Percentiles rank a stretch among this genome's conserved stretches.
phyloP scores from a whole-genome alignment of 169 alveolate species.

The Plasmodium chabaudi region DNA sequence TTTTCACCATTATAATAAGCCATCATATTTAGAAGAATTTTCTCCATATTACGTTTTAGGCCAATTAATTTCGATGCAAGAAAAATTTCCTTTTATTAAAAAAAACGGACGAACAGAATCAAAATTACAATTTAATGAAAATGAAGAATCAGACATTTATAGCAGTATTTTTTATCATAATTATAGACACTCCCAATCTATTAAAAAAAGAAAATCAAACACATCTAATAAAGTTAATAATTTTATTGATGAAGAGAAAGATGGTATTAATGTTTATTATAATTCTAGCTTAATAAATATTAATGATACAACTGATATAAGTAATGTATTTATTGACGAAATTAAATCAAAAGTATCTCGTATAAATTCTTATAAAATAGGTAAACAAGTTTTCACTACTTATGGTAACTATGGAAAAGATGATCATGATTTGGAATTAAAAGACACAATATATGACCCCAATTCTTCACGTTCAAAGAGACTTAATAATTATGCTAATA shows the following conservation, averaged over 20 bases:
- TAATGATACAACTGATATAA: conserved; percentile 16
- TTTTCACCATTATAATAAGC: conserved; percentile 1
- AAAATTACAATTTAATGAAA: not conserved
- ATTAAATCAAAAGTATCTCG: conserved; percentile 37
- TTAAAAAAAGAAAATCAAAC: not conserved
- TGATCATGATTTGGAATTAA: conserved; percentile 48
- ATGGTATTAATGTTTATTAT: conserved; percentile 14
- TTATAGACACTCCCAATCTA: not conserved
- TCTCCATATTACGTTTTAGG: not conserved
- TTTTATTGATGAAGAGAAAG: not conserved
- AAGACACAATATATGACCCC: not conserved
- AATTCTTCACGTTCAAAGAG: not conserved
- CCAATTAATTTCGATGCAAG: conserved; percentile 19
- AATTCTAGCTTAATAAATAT: conserved; percentile 20
- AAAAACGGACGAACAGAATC: conserved; percentile 8
- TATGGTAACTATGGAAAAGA: conserved; percentile 56
- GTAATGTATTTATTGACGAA: conserved; percentile 32
- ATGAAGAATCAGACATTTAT: not conserved
- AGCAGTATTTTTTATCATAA: conserved; percentile 37
- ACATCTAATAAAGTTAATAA: not conserved
- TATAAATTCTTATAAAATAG: conserved; percentile 60
- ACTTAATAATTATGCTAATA: not conserved
- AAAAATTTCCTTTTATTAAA: conserved; percentile 28
- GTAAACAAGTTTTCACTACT: conserved; percentile 53
- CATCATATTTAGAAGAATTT: conserved; percentile 17